These are phyloP conservation scores for Rhizopogon vinicolor DNA, from an alignment of 768 basidiomycete genomes.

Conservation along the genomic window DNA sequence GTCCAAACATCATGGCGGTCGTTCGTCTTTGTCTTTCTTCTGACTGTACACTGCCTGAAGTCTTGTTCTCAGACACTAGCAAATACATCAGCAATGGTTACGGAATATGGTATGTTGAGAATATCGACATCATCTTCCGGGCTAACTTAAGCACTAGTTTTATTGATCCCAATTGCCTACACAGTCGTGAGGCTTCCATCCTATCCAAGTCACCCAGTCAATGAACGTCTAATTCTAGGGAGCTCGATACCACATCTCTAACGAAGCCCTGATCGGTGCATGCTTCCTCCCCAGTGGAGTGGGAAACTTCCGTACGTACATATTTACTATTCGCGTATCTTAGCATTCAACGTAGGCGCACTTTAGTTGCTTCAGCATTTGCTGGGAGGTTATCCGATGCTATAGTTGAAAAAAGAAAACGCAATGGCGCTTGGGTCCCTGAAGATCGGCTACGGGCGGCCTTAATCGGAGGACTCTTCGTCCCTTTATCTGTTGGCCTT, in stretches of 20 bases:
- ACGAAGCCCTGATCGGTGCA: conserved; percentile 52
- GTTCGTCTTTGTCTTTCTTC: conserved; percentile 29
- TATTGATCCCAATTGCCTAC: conserved; percentile 53
- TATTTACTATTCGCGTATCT: background rate
- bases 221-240: conserved; percentile 33
- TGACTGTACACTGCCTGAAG: background rate
- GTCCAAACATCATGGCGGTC: conserved; percentile 47
- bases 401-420: conserved; percentile 38
- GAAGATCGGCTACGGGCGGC: conserved; percentile 56
- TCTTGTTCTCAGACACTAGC: conserved; percentile 25
- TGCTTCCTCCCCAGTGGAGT: conserved; percentile 58
- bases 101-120: conserved; percentile 36
- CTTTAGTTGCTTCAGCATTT: conserved; percentile 50
- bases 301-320: conserved; percentile 50
- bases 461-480: conserved; percentile 34
- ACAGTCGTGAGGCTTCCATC: conserved; percentile 43
- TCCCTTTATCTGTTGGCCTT: conserved; percentile 44
- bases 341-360: no score
- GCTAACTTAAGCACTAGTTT: conserved; percentile 9
- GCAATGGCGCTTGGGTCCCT: conserved; percentile 53
- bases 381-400: conserved; percentile 53
- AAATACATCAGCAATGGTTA: conserved; percentile 25
- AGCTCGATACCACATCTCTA: conserved; percentile 47
- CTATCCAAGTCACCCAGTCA: background rate
- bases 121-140: background rate